Evolutionary conservation across 441 rosid species (phyloP).

Genomic region (Pelargonium citronellum): DNA sequence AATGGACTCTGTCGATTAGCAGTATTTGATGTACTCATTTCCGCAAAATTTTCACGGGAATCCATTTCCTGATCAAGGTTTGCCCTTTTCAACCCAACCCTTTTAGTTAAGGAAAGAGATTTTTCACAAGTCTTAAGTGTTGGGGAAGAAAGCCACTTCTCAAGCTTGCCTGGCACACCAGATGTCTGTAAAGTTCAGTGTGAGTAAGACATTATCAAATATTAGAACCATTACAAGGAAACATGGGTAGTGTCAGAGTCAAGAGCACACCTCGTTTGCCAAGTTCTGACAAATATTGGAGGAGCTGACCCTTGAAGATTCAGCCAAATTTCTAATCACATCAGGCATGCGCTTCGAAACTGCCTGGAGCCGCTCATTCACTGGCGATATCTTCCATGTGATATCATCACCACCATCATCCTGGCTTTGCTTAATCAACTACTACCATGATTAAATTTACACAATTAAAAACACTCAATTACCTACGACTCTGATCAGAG

Average conservation of each 20-base stretch:
- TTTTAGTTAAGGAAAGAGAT: slow-evolving; percentile 30
- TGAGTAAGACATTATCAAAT: background rate
- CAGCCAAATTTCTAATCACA: slow-evolving; percentile 39
- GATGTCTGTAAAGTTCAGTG: slow-evolving; percentile 26
- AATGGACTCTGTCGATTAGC: slow-evolving; percentile 71
- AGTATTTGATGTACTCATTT: slow-evolving; percentile 19
- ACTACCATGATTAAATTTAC: slow-evolving; percentile 14
- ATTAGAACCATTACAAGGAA: background rate
- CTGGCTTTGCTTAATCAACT: slow-evolving; percentile 94
- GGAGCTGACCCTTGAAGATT: slow-evolving; percentile 43
- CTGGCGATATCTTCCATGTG: slow-evolving; percentile 94
- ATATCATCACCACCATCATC: slow-evolving; percentile 80
- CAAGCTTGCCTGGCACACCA: slow-evolving; percentile 37
- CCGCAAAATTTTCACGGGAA: slow-evolving; percentile 25
- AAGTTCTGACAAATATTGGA: slow-evolving; percentile 55
- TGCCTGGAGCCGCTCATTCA: slow-evolving; percentile 71
- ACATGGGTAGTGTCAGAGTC: background rate
- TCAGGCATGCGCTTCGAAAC: slow-evolving; percentile 55
- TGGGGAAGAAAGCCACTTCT: slow-evolving; percentile 49
- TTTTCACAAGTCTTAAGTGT: slow-evolving; percentile 32
- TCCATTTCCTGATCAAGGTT: slow-evolving; percentile 36
- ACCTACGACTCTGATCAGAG: background rate
- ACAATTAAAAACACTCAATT: background rate
- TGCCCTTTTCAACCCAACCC: slow-evolving; percentile 38
- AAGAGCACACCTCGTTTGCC: slow-evolving; percentile 38